Evolutionary conservation across 2,329 filamentous ascomycete species (phyloP).

Genomic region (Aspergillus neoniger): DNA sequence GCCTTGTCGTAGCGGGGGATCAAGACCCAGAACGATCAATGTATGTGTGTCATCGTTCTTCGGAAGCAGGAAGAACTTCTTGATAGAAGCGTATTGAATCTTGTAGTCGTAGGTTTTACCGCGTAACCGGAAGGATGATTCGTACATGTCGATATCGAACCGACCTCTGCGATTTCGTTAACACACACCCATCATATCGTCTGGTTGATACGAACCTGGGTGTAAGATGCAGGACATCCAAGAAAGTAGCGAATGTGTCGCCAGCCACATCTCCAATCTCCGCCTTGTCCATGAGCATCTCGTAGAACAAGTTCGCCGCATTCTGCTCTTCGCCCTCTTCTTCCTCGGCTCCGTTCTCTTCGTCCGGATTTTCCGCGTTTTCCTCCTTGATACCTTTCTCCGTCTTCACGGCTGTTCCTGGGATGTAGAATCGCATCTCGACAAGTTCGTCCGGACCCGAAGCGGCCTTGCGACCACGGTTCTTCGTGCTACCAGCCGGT

Average conservation of each 20-base stretch:
- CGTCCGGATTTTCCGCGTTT: constrained; percentile 62
- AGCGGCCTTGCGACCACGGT: constrained; percentile 82
- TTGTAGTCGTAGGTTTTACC: constrained; percentile 99
- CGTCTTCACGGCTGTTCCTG: constrained; percentile 76
- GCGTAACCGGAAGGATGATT: constrained; percentile 91
- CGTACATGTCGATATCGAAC: constrained; percentile 99
- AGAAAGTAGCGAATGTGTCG: constrained; percentile 95
- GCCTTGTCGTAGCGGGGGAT: constrained; percentile 92
- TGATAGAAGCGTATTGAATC: constrained; percentile 96
- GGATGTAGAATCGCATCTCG: constrained; percentile 99
- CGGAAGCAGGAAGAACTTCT: constrained; percentile 97
- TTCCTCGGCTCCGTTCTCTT: constrained; percentile 68
- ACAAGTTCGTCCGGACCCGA: constrained; percentile 90
- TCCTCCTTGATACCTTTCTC: constrained; percentile 65
- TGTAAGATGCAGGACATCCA: constrained; percentile 94
- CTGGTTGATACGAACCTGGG: constrained; percentile 63
- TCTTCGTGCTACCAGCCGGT: constrained; percentile 69
- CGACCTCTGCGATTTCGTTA: constrained; percentile 69
- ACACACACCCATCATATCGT: constrained; percentile 13
- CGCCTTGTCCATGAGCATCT: constrained; percentile 95
- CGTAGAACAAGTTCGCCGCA: constrained; percentile 95
- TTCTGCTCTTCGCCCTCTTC: constrained; percentile 83
- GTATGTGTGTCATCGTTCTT: constrained; percentile 98
- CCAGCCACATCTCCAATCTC: constrained; percentile 99
- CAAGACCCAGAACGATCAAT: constrained; percentile 90